Base-by-base conservation (phyloP, 805 yeast genomes). In the Wickerhamiella siamensis region DNA sequence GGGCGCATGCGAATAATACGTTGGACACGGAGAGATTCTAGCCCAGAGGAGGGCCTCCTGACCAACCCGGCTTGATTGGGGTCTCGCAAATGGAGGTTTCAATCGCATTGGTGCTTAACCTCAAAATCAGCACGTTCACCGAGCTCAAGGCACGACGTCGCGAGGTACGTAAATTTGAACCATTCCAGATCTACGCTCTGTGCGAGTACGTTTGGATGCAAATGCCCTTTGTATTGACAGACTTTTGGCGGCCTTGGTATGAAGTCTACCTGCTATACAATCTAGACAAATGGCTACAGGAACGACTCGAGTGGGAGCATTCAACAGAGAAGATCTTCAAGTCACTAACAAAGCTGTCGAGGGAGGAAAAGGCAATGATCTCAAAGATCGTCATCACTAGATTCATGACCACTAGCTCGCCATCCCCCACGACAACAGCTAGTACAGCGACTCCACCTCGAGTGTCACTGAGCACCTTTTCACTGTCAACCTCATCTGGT, bases 161-260 rank as follows among this genome's bases (percentile, higher is more conserved):
- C 17, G 37, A 34, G 37, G 16, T 34, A 3, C 27, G 37, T 5
- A 34, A 34, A 10, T 34, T 14, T 26, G 15, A 17, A 17, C 37
- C 37, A 3, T 20, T 21, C 37, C 26, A 34, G 20, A 34, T 21
- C 4, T 34, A 18, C n/a, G 37, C 37, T 17, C 17, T 34, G 5
- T 34, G 37, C 16, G 37, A 34, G 37, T 34, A 34, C 14, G 37
- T 34, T 21, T 34, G 37, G 37, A 15, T 34, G 24, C 15, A 21
- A 24, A 20, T 17, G 10, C 20, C 27, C 14, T 34, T 14, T 21
- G 17, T 34, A 8, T 21, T 16, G 14, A 15, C 19, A 34, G 37
- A 34, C 10, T 19, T 17, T 17, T n/a, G 20, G 27, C 16, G 19
- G 12, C 37, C 37, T 5, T 34, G 37, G 37, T 20, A 34, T 21